A percentile compares a stretch with the other conserved stretches of the same genome.
These are phyloP conservation scores for Mycena sp. DNA, from an alignment of 1,284 basidiomycete genomes.

Conservation along the genomic window DNA sequence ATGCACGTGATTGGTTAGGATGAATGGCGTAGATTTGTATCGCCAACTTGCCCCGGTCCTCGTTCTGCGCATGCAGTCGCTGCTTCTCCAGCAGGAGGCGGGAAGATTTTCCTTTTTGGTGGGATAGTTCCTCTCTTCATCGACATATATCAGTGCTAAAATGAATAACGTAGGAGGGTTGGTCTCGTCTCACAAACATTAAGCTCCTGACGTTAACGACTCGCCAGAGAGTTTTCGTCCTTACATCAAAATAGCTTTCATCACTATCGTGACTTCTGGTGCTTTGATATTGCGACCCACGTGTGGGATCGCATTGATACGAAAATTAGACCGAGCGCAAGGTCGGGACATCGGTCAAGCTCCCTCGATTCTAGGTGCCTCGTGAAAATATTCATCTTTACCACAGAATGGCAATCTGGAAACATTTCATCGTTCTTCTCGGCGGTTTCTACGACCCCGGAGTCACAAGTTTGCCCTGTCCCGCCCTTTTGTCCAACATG, in stretches of 20 bases:
- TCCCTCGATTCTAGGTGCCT: not conserved
- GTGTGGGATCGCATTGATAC: constrained; percentile 92
- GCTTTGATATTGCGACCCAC: constrained; percentile 79
- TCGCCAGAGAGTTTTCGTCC: constrained; percentile 88
- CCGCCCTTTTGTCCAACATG: constrained; percentile 3
- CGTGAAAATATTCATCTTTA: constrained; percentile 44
- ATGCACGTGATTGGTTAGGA: constrained; percentile 53
- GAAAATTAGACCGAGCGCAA: constrained; percentile 81
- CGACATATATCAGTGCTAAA: not conserved
- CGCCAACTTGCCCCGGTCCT: constrained; percentile 85
- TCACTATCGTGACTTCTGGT: constrained; percentile 90
- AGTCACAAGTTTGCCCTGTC: constrained; percentile 62
- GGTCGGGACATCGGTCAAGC: constrained; percentile 82
- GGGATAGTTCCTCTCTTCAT: constrained; percentile 27
- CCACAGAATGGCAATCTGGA: constrained; percentile 84
- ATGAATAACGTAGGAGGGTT: constrained; percentile 18
- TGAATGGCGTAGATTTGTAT: constrained; percentile 89
- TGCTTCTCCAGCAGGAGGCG: constrained; percentile 76
- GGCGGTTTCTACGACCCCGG: constrained; percentile 91
- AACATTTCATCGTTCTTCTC: constrained; percentile 87
- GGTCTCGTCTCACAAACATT: not conserved
- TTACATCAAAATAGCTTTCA: constrained; percentile 90
- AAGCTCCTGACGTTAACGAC: not conserved
- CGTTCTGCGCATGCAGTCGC: constrained; percentile 87
- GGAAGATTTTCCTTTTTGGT: constrained; percentile 89